These are phyloP conservation scores for Plasmodium ovale DNA, from an alignment of 169 alveolate species.

Conservation along the genomic window DNA sequence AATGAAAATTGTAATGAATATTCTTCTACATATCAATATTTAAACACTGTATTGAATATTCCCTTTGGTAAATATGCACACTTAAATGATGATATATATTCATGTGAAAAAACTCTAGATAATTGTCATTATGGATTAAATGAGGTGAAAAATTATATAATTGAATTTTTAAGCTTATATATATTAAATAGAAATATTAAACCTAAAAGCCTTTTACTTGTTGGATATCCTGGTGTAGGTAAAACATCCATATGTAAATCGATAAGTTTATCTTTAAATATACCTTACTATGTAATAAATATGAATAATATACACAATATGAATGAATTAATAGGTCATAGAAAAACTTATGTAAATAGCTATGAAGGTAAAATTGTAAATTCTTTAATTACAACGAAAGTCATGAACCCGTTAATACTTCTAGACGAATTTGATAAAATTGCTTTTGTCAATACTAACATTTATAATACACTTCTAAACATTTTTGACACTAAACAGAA, in stretches of 20 bases:
- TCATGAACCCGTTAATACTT: conserved; percentile 92
- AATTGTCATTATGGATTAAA: conserved; percentile 94
- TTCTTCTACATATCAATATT: conserved; percentile 64
- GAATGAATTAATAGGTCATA: conserved; percentile 95
- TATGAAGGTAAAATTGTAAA: conserved; percentile 94
- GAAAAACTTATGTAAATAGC: conserved; percentile 97
- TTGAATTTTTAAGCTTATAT: conserved; percentile 94
- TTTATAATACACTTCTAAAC: conserved; percentile 93
- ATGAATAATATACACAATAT: conserved; percentile 94
- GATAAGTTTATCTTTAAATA: conserved; percentile 91
- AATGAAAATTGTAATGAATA: conserved; percentile 60
- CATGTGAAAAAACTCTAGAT: conserved; percentile 82
- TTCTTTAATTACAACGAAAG: conserved; percentile 86
- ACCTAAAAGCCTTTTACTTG: conserved; percentile 94
- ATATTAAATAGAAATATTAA: conserved; percentile 82
- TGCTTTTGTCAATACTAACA: conserved; percentile 84
- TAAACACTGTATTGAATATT: conserved; percentile 33
- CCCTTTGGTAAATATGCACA: conserved; percentile 31
- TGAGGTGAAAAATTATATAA: conserved; percentile 93
- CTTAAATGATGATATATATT: conserved; percentile 27
- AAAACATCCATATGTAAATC: conserved; percentile 95
- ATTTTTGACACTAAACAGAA: conserved; percentile 94
- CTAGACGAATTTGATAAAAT: conserved; percentile 96
- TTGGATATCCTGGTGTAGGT: conserved; percentile 98
- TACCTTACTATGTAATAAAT: conserved; percentile 90